Conservation (phyloP, 2,329 filamentous ascomycete species). For the Trichophyton equinum region DNA sequence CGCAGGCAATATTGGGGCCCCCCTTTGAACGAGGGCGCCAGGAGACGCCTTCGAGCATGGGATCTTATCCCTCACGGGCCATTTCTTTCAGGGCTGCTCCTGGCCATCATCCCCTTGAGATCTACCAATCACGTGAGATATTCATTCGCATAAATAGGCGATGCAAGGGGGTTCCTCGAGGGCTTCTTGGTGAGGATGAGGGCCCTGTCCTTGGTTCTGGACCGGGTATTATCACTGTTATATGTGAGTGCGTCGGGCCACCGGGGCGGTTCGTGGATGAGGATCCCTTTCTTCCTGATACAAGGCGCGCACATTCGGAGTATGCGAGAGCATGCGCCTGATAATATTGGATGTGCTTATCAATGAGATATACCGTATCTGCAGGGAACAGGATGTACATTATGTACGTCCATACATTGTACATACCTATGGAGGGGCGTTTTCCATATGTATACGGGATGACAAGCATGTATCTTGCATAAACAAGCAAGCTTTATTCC, state of each 20-base stretch:
- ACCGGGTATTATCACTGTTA: not conserved
- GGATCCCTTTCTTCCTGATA: not conserved
- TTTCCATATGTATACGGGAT: not conserved
- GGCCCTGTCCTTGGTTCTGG: not conserved
- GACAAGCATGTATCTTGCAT: conserved; percentile 1
- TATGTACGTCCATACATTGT: too few relatives aligned
- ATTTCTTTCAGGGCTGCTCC: not conserved
- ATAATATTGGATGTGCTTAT: too few relatives aligned
- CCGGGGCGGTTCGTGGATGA: not conserved
- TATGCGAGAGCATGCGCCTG: not conserved
- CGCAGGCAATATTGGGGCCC: too few relatives aligned
- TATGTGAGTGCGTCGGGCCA: not conserved
- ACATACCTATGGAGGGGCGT: too few relatives aligned
- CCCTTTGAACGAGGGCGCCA: not conserved
- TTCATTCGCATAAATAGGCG: not conserved
- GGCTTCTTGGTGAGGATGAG: not conserved
- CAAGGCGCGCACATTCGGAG: not conserved
- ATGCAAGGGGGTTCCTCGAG: not conserved
- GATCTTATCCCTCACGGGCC: not conserved
- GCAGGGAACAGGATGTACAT: too few relatives aligned
- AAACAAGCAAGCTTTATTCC: not conserved
- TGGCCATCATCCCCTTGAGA: not conserved
- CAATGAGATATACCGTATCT: too few relatives aligned
- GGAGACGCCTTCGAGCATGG: not conserved
- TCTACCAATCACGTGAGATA: not conserved